Evolutionary conservation across 495 filamentous ascomycete species (phyloP), one percentile per base, ranked within the genome.

Genomic region (Saxophila tyrrhenica): DNA sequence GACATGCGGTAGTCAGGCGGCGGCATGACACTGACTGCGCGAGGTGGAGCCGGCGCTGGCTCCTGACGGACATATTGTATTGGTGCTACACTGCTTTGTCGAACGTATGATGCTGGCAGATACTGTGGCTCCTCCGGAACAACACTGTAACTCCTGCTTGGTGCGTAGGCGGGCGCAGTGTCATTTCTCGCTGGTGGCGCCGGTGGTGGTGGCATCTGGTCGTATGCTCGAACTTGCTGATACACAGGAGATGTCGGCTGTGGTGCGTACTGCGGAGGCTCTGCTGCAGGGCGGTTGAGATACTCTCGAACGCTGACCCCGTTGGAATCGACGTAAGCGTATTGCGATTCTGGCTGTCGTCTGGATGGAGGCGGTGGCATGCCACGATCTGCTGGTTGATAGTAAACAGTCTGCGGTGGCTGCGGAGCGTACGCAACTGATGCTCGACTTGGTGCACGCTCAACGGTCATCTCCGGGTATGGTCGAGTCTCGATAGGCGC

Each of bases 271-370:
- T 23, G 43, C 1, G 17, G 7, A 11, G 39, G 19, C 19, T 54
- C 51, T 39, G 45, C 11, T 24, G 45, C 17, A 17, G 54, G 55
- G 3, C 51, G 54, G 13, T 44, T 21, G 35, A 22, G 49, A 44
- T 52, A 57, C 21, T 54, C 55, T 13, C 23, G 32, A 8, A 54
- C 13, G 13, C 24, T 32, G 45, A 47, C 54, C 13, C 51, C 51
- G 41, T 55, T 54, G 15, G 54, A 22, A 47, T 62, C 51, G 21
- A 58, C 55, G 44, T 62, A 62, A 21, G 51, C 49, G 32, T 57
- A 35, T 23, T 64, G 59, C 17, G 49, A 25, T 41, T 64, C 62
- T 23, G 56, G 59, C 48, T 58, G 58, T 48, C 67, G 58, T 21
- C 49, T 39, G 17, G 32, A 13, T 5, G 49, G 49, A 9, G 19